phyloP scores from a whole-genome alignment of 192 early-diverging fungal species.

The Haplosporangium gracile region DNA sequence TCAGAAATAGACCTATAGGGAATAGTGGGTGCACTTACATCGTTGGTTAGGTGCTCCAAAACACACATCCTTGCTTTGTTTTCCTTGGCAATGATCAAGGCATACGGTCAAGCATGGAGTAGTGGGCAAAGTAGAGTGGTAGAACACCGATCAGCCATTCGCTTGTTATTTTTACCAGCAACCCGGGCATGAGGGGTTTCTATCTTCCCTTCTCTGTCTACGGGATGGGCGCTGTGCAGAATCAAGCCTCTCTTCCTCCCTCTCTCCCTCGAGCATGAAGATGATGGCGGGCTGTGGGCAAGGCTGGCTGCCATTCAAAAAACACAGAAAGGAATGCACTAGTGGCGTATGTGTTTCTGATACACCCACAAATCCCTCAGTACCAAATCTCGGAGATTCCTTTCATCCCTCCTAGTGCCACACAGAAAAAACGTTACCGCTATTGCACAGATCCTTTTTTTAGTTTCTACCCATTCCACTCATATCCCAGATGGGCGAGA shows the following conservation, averaged over 20 bases:
- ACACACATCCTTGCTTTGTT: background rate
- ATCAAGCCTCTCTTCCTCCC: background rate
- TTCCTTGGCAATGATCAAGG: background rate
- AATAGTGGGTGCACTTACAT: background rate
- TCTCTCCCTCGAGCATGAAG: background rate
- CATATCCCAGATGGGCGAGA: too few relatives aligned
- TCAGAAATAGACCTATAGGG: background rate
- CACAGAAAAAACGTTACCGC: background rate
- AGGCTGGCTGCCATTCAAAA: slow-evolving; percentile 6
- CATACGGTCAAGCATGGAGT: too few relatives aligned
- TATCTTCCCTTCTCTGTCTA: background rate
- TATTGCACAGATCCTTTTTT: background rate
- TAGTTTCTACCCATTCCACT: background rate
- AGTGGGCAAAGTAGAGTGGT: background rate
- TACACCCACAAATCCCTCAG: background rate
- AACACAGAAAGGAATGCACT: background rate
- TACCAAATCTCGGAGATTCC: slow-evolving; percentile 1
- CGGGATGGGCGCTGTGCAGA: background rate
- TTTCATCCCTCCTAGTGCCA: background rate
- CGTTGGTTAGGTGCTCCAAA: background rate
- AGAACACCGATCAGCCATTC: background rate
- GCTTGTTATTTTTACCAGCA: background rate
- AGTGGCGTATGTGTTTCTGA: background rate
- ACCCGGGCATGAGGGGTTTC: background rate
- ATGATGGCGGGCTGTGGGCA: background rate